These are phyloP conservation scores for Blastomyces parvus DNA, from an alignment of 2,329 filamentous ascomycete species.

Conservation along the genomic window DNA sequence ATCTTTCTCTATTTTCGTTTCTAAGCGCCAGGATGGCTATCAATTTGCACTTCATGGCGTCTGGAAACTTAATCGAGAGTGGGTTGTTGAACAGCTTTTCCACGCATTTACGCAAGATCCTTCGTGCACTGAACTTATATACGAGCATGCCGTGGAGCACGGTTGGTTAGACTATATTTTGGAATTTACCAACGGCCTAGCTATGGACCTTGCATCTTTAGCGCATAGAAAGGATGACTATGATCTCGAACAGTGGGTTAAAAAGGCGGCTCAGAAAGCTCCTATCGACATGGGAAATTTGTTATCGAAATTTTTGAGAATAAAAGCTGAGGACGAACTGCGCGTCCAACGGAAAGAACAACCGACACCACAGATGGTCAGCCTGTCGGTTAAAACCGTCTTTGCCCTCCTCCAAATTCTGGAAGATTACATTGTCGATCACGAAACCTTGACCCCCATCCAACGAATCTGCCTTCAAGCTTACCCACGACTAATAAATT, in stretches of 20 bases:
- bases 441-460: conserved; percentile 65
- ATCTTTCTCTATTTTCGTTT: conserved; percentile 69
- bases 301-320: conserved; percentile 69
- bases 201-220: conserved; percentile 74
- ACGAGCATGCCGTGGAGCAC: conserved; percentile 71
- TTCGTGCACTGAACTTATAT: conserved; percentile 57
- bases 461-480: conserved; percentile 84
- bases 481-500: conserved; percentile 92
- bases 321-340: conserved; percentile 75
- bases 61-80: conserved; percentile 82
- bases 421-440: conserved; percentile 52
- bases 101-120: conserved; percentile 63
- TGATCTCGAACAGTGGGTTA: conserved; percentile 72
- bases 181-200: conserved; percentile 70
- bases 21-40: conserved; percentile 66
- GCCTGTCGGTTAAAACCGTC: conserved; percentile 76
- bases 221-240: conserved; percentile 73
- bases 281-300: conserved; percentile 59
- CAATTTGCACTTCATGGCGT: conserved; percentile 85
- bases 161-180: conserved; percentile 77
- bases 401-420: conserved; percentile 70
- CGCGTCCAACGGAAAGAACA: conserved; percentile 62
- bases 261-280: conserved; percentile 55
- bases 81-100: conserved; percentile 72
- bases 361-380: conserved; percentile 56